phyloP scores from a whole-genome alignment of 495 filamentous ascomycete genomes.

The Tuber melanosporum region DNA sequence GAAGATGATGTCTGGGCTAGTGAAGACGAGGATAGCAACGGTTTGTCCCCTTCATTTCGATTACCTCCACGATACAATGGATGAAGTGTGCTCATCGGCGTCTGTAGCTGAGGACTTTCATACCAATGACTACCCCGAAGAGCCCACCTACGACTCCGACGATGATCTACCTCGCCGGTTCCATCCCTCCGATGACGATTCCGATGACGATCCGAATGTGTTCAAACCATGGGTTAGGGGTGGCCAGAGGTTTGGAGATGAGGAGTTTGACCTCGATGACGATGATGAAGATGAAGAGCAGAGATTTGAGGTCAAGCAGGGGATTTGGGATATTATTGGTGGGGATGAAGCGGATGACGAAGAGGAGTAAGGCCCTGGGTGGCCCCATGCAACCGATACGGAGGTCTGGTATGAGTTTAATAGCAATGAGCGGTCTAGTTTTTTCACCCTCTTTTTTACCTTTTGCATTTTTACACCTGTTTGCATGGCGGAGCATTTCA shows the following conservation, averaged over 20 bases:
- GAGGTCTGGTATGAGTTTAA: conserved; percentile 13
- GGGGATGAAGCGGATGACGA: conserved; percentile 22
- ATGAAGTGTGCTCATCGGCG: conserved; percentile 6
- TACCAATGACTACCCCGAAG: conserved; percentile 42
- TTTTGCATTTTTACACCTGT: not conserved
- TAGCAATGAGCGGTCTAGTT: not conserved
- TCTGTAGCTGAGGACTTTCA: conserved; percentile 39
- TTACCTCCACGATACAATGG: not conserved
- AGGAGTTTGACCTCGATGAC: conserved; percentile 38
- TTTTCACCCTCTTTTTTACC: not conserved
- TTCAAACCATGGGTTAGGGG: conserved; percentile 16
- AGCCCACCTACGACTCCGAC: conserved; percentile 31
- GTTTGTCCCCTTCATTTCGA: conserved; percentile 2
- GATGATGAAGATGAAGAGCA: conserved; percentile 31
- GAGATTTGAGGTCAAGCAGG: not conserved
- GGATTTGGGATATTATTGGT: conserved; percentile 4
- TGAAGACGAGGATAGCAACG: conserved; percentile 42
- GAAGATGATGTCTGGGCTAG: conserved; percentile 31
- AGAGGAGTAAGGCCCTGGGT: conserved; percentile 3
- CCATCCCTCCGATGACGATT: conserved; percentile 21
- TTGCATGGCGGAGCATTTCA: not conserved
- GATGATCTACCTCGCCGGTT: conserved; percentile 33
- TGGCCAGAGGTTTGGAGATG: conserved; percentile 38
- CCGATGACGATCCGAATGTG: conserved; percentile 23
- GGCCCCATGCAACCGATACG: conserved; percentile 15